phyloP scores from a whole-genome alignment of 148 eudicot genomes.

The Amaranthus hypochondriacus region DNA sequence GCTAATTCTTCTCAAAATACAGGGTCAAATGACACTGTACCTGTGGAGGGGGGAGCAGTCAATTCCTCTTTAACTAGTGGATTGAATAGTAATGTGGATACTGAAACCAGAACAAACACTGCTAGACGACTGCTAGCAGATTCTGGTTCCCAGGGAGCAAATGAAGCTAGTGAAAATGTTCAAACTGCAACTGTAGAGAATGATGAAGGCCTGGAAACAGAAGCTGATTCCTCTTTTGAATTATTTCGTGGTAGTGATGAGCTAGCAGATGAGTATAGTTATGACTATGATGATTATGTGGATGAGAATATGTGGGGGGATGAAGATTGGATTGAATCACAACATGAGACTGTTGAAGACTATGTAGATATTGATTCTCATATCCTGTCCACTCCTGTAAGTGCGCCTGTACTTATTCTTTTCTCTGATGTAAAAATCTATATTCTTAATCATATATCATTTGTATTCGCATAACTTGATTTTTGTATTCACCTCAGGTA shows the following conservation, averaged over 20 bases:
- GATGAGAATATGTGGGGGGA: slow-evolving; percentile 94
- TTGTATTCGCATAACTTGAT: not conserved
- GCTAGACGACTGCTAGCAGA: slow-evolving; percentile 75
- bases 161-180: slow-evolving; percentile 34
- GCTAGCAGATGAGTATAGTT: slow-evolving; percentile 91
- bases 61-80: slow-evolving; percentile 34
- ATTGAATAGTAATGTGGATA: slow-evolving; percentile 27
- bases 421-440: not conserved
- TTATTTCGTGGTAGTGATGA: slow-evolving; percentile 80
- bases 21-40: slow-evolving; percentile 34
- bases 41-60: slow-evolving; percentile 37
- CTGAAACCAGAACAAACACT: slow-evolving; percentile 41
- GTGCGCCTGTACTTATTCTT: slow-evolving; percentile 18
- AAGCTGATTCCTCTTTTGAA: slow-evolving; percentile 95
- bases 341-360: slow-evolving; percentile 67
- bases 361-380: slow-evolving; percentile 84
- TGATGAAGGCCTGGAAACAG: slow-evolving; percentile 69
- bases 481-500: slow-evolving; percentile 45
- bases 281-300: slow-evolving; percentile 97
- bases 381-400: slow-evolving; percentile 90
- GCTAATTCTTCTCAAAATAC: slow-evolving; percentile 30
- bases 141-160: slow-evolving; percentile 29
- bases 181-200: slow-evolving; percentile 80
- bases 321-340: slow-evolving; percentile 88
- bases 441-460: not conserved